These are phyloP conservation scores for Lichina pygmaea DNA, from an alignment of 495 filamentous ascomycete genomes.

Conservation along the genomic window DNA sequence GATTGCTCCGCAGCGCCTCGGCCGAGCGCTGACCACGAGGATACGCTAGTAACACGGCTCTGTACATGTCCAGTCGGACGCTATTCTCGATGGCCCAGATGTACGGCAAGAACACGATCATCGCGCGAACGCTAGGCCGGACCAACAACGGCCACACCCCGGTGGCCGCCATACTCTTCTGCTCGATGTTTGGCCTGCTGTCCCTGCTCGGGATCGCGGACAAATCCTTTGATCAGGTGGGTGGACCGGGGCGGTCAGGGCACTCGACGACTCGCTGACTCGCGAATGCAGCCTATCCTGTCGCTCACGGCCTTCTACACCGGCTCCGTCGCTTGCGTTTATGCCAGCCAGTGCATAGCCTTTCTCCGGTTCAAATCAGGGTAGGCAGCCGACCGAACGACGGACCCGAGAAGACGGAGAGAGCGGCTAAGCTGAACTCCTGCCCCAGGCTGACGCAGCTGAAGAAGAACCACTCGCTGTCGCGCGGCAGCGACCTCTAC, in stretches of 20 bases:
- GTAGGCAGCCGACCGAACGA: slow-evolving; percentile 4
- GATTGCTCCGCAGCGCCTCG: slow-evolving; percentile 5
- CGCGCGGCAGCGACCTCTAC: slow-evolving; percentile 2
- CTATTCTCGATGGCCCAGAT: slow-evolving; percentile 13
- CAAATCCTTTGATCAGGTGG: slow-evolving; percentile 10
- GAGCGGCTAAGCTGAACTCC: not conserved
- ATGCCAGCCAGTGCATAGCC: slow-evolving; percentile 17
- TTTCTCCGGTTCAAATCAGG: slow-evolving; percentile 16
- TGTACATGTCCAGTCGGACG: slow-evolving; percentile 17
- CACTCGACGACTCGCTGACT: not conserved
- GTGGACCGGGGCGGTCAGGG: not conserved
- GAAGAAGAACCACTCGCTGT: slow-evolving; percentile 5
- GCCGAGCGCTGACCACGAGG: slow-evolving; percentile 2
- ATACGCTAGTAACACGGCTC: slow-evolving; percentile 12
- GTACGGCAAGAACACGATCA: slow-evolving; percentile 7
- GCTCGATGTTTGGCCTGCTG: slow-evolving; percentile 6
- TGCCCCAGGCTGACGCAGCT: slow-evolving; percentile 4
- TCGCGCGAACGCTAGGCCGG: slow-evolving; percentile 11
- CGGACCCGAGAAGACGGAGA: no score
- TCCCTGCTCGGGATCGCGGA: slow-evolving; percentile 10
- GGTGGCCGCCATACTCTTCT: slow-evolving; percentile 12
- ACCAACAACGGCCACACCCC: slow-evolving; percentile 17
- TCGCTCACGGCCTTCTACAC: slow-evolving; percentile 12
- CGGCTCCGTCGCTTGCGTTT: slow-evolving; percentile 13
- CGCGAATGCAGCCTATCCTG: slow-evolving; percentile 9